Evolutionary conservation across 495 filamentous ascomycete genomes (phyloP), one percentile per base, ranked within the genome.

Genomic region (Trichocladium antarcticum): DNA sequence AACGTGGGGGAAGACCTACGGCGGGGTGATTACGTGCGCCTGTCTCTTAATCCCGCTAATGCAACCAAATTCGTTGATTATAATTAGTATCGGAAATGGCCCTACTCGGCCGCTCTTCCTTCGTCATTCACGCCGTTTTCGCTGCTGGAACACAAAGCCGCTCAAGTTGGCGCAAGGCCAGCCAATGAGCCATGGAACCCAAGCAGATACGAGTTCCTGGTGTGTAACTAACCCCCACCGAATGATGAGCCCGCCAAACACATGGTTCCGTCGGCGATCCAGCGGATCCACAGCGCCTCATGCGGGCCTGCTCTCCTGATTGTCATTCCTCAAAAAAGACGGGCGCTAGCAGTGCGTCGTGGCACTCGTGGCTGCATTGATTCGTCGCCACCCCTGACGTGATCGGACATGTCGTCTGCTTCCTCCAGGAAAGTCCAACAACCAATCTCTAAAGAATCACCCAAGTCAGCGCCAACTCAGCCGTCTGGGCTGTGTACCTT

Each of bases 401-500:
- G 49, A 54, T 54, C 51, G 19, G 27, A 21, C 44, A 20, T 34
- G 31, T 50, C 36, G n/a, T 22, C 15, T 44, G 17, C 15, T 27
- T 35, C 35, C 41, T 19, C 21, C 36, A 20, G 44, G 37, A 38
- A 45, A 47, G 39, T 32, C 22, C 49, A 24, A 28, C 16, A 22
- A 15, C 8, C 48, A 42, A 41, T 37, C 36, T 17, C 35, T 20
- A 27, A 31, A 46, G 42, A 22, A 57, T 21, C 5, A 31, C 41
- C 36, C 31, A n/a, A 15, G 24, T 42, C 51, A 54, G 34, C 53
- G 51, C 52, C n/a, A 35, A 59, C 57, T 47, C 62, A 65, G 55
- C 59, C 56, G 41, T 55, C 39, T 51, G 53, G 50, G 51, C 50
- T 55, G 52, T 46, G 38, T 57, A 45, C 60, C 45, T 51, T 65